Evolutionary conservation across 164 flowering plant genomes (phyloP).

Genomic region (Malania oleifera): DNA sequence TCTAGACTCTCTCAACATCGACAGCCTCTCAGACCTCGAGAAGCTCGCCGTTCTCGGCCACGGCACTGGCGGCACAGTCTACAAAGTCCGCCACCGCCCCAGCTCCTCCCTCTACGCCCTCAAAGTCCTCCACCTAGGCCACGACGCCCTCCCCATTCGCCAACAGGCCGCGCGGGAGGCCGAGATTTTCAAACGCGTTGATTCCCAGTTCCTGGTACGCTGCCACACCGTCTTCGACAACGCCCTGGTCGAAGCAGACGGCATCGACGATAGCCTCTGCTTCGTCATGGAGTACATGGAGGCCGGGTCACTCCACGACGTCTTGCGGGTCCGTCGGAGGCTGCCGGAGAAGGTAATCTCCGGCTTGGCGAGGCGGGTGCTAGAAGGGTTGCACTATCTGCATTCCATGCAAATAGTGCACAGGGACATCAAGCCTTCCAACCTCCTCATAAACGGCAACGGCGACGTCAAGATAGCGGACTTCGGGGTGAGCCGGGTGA

Average conservation of each 20-base stretch:
- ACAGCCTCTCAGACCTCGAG: constrained; percentile 35
- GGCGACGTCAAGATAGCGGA: constrained; percentile 60
- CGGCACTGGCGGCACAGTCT: constrained; percentile 44
- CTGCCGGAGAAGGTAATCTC: constrained; percentile 35
- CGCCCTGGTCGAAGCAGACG: background rate
- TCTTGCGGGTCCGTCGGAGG: constrained; percentile 12
- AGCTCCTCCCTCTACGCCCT: constrained; percentile 31
- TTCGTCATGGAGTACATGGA: constrained; percentile 61
- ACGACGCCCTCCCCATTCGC: constrained; percentile 2
- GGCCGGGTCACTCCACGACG: constrained; percentile 39
- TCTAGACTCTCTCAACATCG: constrained; percentile 22
- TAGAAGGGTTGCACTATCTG: constrained; percentile 44
- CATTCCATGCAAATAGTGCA: constrained; percentile 49
- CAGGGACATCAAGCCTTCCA: constrained; percentile 65
- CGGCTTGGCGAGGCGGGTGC: constrained; percentile 27
- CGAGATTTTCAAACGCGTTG: constrained; percentile 35
- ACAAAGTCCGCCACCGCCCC: constrained; percentile 33
- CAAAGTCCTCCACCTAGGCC: constrained; percentile 28
- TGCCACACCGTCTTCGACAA: constrained; percentile 37
- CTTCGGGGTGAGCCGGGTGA: constrained; percentile 45
- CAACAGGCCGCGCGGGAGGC: constrained; percentile 33
- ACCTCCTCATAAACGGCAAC: constrained; percentile 35
- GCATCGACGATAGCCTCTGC: constrained; percentile 18
- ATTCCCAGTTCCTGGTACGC: constrained; percentile 33
- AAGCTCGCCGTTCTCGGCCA: constrained; percentile 41